Base-by-base conservation (phyloP, 768 basidiomycete species). In the Porphyrellus cyaneotinctus region DNA sequence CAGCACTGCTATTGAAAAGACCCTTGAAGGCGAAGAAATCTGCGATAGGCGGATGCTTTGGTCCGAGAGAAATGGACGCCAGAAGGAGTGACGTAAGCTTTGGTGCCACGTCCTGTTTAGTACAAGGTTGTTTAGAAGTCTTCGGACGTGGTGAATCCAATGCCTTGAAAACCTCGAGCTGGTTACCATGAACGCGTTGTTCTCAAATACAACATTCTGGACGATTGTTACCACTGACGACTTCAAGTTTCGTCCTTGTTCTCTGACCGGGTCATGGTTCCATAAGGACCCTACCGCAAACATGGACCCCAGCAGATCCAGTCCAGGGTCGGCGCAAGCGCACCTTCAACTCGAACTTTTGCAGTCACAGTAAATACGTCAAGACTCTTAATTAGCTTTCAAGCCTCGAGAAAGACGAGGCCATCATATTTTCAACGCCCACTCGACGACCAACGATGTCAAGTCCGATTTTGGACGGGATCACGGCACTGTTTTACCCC, bases 401-500 rank as follows among this genome's bases (percentile, higher is more conserved):
- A 28, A 46, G 32, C 28, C 22, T 46, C 32, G 23, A 23, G 11
- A 28, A 28, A 9, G 9, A 28, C 4, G 5, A 28, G 26, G 26
- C 26, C 26, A 28, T 28, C 10, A 23, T 1, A 15, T 18, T 10
- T 22, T 18, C 8, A 31, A 38, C 36, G 18, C n/a, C n/a, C 2
- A 47, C 17, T 38, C 18, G n/a, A 37, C 23, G 11, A 10, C 15
- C 22, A 28, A 43, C 10, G n/a, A 39, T 52, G 30, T 23, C 30
- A 15, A 39, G 17, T 12, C 15, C 47, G 11, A 22, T 33, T 10
- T 54, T 65, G 17, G 55, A 64, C 11, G 53, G 51, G 7, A 43
- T 65, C 47, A 13, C 26, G 1, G 51, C 58, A 3, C 18, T 64
- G 2, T 47, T 66, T 4, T 18, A 38, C 17, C 41, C 18, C 6